Conservation (phyloP, 2,329 filamentous ascomycete species). For the Chaetomiaceae sp. region DNA sequence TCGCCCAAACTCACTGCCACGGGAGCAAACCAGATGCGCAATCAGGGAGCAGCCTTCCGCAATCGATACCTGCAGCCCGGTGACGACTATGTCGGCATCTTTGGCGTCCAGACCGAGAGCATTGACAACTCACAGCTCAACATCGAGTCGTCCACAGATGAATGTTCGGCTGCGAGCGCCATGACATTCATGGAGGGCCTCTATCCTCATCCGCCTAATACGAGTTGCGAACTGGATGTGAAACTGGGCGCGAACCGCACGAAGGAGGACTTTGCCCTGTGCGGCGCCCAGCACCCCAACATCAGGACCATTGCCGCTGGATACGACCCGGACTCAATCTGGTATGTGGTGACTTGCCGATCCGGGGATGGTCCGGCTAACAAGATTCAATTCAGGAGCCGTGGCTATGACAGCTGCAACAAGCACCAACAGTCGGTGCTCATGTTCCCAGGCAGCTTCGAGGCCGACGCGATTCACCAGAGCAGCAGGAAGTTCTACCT, state of each 20-base stretch:
- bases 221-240: constrained; percentile 32
- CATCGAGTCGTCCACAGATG: constrained; percentile 39
- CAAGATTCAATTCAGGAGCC: constrained; percentile 29
- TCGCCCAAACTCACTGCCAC: constrained; percentile 43
- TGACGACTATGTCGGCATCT: constrained; percentile 36
- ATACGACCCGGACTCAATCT: constrained; percentile 42
- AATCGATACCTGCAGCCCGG: constrained; percentile 42
- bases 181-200: constrained; percentile 78
- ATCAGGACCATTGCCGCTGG: constrained; percentile 50
- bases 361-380: neutral
- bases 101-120: constrained; percentile 38
- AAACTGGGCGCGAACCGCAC: constrained; percentile 43
- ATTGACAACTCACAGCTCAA: constrained; percentile 47
- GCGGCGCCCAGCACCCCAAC: constrained; percentile 76
- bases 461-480: constrained; percentile 22
- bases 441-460: constrained; percentile 26
- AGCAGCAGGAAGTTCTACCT: constrained; percentile 39
- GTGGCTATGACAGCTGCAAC: constrained; percentile 38
- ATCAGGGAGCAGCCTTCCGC: constrained; percentile 46
- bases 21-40: constrained; percentile 49
- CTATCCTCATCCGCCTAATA: constrained; percentile 63
- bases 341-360: constrained; percentile 30
- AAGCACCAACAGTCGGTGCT: constrained; percentile 33
- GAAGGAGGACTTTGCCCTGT: constrained; percentile 59
- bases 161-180: constrained; percentile 61